Base-by-base conservation (phyloP, 2,329 filamentous ascomycete species). In the Albophoma yamanashiensis region DNA sequence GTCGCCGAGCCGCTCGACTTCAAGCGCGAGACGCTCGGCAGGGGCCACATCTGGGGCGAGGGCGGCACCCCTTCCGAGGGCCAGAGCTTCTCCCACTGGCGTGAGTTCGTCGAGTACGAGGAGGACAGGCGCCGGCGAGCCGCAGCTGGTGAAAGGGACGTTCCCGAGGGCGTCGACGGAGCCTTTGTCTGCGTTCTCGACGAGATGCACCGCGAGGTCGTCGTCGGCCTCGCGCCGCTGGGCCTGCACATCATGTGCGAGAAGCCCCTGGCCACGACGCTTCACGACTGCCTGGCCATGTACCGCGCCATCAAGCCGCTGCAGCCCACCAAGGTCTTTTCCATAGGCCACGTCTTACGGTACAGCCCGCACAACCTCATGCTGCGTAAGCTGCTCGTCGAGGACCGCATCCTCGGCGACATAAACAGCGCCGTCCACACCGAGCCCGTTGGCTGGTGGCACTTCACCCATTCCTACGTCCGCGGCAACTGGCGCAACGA, bases 371-470 rank as follows among this genome's bases (percentile, higher is more conserved):
- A 97, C 73, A 97, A 97, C 70, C 88, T 91, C 73, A 76, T 93
- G 60, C 79, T 99, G 36, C 85, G 92, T 57, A 86, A 88, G 69
- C 76, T 97, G 20, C 79, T 97, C 6, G 80, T 92, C 1, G 81
- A 89, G 64, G 85, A 95, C 58, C 81, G 82, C 15, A 83, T 87
- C 15, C 88, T 99, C 68, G 94, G 94, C 8, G 89, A 97, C 59
- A 79, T 97, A 38, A 78, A 95, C 58, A 93, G 89, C 45, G 81
- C 96, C 45, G 89, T 95, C 64, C 94, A 97, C 73, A 94, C 91
- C 0, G 94, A 97, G 72, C 94, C 94, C 0, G 88, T 99, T 0
- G 94, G 94, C 0, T 96, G 89, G 87, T 97, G 92, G 91, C 94
- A 97, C 72, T 97, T 95, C 71, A 81, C 89, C 0, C 92, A 96